Base-by-base conservation (phyloP, 2,329 filamentous ascomycete genomes). In the Aureobasidium leucospermi region DNA sequence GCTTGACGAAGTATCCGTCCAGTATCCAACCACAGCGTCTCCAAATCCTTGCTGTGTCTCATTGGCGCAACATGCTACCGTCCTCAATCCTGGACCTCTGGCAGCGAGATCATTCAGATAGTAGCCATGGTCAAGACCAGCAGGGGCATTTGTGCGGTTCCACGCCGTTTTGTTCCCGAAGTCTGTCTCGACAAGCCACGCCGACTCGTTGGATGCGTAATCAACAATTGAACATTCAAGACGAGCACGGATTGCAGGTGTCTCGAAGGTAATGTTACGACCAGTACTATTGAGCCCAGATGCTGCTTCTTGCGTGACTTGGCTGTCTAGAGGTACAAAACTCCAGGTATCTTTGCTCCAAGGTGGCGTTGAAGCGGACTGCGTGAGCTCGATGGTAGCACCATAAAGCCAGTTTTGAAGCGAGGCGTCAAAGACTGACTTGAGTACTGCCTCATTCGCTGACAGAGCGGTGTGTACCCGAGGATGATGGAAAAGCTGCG, bases 321-420 rank as follows among this genome's bases (percentile, higher is more conserved):
- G 10, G 1, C 6, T 7, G 10, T 36, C n/a, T 8, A 42, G 38
- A 15, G 51, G 51, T 2, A 36, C 2, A 16, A 55, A 55, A n/a
- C 51, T 55, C 51, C 51, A 55, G 3, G n/a, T 16, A n/a, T 55
- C 51, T 10, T 55, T 55, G n/a, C 39, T 55, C 51, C 51, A 55
- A 3, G 51, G 13, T 15, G 51, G 39, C 3, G 39, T 55, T 3
- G 8, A 16, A 23, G 10, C 51, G 1, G 29, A 34, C 36, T 55
- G 51, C 1, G 38, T 19, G 6, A 55, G n/a, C 39, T 55, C 51
- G 4, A 45, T 31, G 1, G 39, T 28, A 13, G 38, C 51, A 31
- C 39, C 28, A 29, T 55, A 55, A 1, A 55, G 28, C 51, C 51
- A 55, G 29, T 10, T 43, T 15, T 55, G 51, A 6, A 55, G 15